A percentile compares a stretch with the other conserved stretches of the same genome.
Conservation (phyloP, 805 yeast genomes). For the Saccharomyces eubayanus region DNA sequence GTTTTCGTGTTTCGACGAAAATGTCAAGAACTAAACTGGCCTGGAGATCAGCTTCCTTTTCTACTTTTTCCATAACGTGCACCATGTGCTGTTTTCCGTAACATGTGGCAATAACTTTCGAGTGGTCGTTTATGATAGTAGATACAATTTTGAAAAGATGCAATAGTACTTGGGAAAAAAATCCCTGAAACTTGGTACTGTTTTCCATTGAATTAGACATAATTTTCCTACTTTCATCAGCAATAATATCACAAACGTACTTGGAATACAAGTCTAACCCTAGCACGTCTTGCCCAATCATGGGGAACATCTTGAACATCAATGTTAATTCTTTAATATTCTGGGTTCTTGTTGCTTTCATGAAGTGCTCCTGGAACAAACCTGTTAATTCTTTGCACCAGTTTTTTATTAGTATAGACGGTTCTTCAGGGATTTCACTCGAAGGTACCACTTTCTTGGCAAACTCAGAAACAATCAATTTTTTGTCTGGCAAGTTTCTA, state of each 20-base stretch:
- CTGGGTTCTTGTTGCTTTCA: conserved; percentile 54
- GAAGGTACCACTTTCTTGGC: conserved; percentile 81
- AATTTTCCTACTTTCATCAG: conserved; percentile 65
- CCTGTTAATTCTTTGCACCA: conserved; percentile 54
- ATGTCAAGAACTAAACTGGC: conserved; percentile 83
- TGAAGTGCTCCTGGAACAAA: conserved; percentile 55
- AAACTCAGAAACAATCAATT: conserved; percentile 56
- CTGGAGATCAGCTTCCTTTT: conserved; percentile 87
- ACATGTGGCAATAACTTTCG: conserved; percentile 62
- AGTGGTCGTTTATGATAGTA: conserved; percentile 76
- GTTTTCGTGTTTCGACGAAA: conserved; percentile 62
- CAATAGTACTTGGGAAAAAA: conserved; percentile 49
- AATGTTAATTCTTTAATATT: conserved; percentile 66
- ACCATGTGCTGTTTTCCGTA: conserved; percentile 61
- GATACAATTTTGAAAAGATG: conserved; percentile 79
- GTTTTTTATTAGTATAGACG: conserved; percentile 44
- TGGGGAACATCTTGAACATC: conserved; percentile 80
- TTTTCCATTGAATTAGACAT: conserved; percentile 35
- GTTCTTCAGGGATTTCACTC: conserved; percentile 73
- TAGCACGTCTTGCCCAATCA: conserved; percentile 58
- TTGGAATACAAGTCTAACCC: conserved; percentile 79
- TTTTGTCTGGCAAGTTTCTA: conserved; percentile 42
- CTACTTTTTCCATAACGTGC: conserved; percentile 63
- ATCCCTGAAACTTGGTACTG: conserved; percentile 26
- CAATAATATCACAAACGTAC: conserved; percentile 78